A percentile compares a stretch with the other conserved stretches of the same genome.
phyloP scores from a whole-genome alignment of 352 stramenopile species.

The Globisporangium acanthophoron region DNA sequence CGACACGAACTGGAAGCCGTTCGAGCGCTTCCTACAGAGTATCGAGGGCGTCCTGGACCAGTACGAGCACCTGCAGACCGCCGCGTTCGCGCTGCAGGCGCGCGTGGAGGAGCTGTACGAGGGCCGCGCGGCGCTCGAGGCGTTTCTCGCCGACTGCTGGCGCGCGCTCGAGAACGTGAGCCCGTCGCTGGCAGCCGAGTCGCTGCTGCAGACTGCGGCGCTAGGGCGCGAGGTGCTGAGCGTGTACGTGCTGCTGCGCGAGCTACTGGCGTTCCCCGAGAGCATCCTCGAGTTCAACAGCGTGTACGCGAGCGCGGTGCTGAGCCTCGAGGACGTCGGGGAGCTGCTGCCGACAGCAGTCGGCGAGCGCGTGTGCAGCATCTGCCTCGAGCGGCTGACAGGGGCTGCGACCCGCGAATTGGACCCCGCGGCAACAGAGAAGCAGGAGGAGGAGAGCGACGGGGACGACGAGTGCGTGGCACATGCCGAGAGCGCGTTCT shows the following conservation, averaged over 20 bases:
- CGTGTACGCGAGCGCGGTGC: conserved; percentile 47
- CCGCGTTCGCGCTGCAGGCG: conserved; percentile 36
- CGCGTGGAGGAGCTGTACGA: conserved; percentile 28
- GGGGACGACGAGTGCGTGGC: conserved; percentile 2
- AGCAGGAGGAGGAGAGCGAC: conserved; percentile 1
- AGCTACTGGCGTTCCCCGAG: conserved; percentile 47
- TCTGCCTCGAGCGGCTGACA: conserved; percentile 41
- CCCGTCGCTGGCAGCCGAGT: conserved; percentile 36
- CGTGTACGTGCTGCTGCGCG: conserved; percentile 46
- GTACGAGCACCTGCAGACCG: conserved; percentile 28
- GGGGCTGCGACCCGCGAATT: conserved; percentile 18
- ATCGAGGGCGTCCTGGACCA: conserved; percentile 30
- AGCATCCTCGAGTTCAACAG: conserved; percentile 42
- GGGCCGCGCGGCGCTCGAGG: conserved; percentile 31
- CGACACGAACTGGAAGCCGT: conserved; percentile 29
- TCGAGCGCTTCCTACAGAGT: conserved; percentile 35
- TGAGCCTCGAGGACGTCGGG: conserved; percentile 51
- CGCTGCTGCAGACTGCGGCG: conserved; percentile 24
- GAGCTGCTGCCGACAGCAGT: conserved; percentile 22
- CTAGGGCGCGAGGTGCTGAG: conserved; percentile 30
- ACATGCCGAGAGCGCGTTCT: conserved; percentile 15
- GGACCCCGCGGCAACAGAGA: conserved; percentile 2
- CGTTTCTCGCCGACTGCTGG: conserved; percentile 45
- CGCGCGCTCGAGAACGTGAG: conserved; percentile 36
- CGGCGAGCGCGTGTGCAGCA: conserved; percentile 42